These are phyloP conservation scores for Melanomma pulvis-pyrius DNA, from an alignment of 495 filamentous ascomycete genomes.

Conservation along the genomic window DNA sequence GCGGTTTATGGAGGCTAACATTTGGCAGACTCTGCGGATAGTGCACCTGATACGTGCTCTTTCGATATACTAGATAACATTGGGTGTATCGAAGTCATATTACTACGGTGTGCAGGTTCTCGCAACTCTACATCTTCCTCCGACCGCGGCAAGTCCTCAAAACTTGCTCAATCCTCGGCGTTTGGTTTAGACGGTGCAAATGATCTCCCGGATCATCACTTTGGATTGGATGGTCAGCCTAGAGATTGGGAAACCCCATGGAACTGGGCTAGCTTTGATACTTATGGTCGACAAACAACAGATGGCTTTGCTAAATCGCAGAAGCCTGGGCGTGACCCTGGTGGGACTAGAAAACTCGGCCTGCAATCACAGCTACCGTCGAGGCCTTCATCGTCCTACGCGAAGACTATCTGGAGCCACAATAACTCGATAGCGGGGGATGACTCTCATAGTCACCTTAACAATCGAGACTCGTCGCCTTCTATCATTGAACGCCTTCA, in stretches of 20 bases:
- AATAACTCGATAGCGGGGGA: background rate
- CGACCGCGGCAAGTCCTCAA: background rate
- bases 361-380: background rate
- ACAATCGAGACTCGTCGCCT: background rate
- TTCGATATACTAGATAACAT: constrained; percentile 45
- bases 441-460: background rate
- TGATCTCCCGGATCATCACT: constrained; percentile 7
- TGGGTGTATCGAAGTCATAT: constrained; percentile 55
- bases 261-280: background rate
- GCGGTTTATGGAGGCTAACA: background rate
- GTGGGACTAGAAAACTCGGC: background rate
- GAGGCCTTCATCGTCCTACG: background rate
- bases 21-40: constrained; percentile 32
- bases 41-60: constrained; percentile 33
- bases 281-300: background rate
- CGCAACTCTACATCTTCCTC: background rate
- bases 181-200: constrained; percentile 14
- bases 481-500: background rate
- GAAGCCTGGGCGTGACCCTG: background rate
- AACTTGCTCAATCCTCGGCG: background rate
- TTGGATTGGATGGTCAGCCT: constrained; percentile 11
- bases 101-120: constrained; percentile 46
- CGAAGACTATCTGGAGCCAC: background rate
- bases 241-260: background rate
- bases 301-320: background rate